phyloP scores from a whole-genome alignment of 352 stramenopile species.

The Peronospora farinosa region DNA sequence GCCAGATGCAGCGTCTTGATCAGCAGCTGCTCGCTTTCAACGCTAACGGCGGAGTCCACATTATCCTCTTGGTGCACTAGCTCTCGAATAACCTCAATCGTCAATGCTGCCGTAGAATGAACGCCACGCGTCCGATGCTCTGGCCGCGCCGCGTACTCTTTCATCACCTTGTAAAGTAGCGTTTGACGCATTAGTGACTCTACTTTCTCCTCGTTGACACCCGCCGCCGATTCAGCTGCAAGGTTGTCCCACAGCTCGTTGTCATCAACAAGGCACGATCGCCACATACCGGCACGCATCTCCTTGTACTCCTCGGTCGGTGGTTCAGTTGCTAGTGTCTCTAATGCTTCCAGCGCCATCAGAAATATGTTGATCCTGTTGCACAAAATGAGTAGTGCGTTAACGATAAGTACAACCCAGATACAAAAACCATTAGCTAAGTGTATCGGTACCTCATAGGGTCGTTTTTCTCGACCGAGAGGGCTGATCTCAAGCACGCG shows the following conservation, averaged over 20 bases:
- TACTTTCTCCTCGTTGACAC: conserved; percentile 57
- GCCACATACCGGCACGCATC: conserved; percentile 45
- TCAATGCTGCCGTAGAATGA: conserved; percentile 29
- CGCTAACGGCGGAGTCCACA: conserved; percentile 42
- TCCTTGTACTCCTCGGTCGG: conserved; percentile 37
- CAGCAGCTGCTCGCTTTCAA: conserved; percentile 51
- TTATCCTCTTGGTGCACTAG: conserved; percentile 50
- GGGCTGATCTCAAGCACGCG: conserved; percentile 42
- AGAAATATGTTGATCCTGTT: conserved; percentile 61
- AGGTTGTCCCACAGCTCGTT: conserved; percentile 51
- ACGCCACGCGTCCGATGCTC: conserved; percentile 15
- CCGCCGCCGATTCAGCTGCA: conserved; percentile 40
- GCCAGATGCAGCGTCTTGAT: conserved; percentile 72
- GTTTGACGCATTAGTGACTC: conserved; percentile 63
- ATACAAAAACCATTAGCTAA: background rate
- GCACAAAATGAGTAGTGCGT: background rate
- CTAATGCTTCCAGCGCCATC: conserved; percentile 60
- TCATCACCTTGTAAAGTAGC: conserved; percentile 60
- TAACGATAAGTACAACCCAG: background rate
- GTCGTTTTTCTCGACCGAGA: conserved; percentile 39
- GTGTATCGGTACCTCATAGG: conserved; percentile 36
- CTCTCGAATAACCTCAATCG: conserved; percentile 56
- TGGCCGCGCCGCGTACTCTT: conserved; percentile 37
- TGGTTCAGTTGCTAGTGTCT: conserved; percentile 38
- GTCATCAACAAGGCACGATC: conserved; percentile 49